phyloP scores from a whole-genome alignment of 2,329 filamentous ascomycete genomes.

The Ophiostoma novo-ulmi region DNA sequence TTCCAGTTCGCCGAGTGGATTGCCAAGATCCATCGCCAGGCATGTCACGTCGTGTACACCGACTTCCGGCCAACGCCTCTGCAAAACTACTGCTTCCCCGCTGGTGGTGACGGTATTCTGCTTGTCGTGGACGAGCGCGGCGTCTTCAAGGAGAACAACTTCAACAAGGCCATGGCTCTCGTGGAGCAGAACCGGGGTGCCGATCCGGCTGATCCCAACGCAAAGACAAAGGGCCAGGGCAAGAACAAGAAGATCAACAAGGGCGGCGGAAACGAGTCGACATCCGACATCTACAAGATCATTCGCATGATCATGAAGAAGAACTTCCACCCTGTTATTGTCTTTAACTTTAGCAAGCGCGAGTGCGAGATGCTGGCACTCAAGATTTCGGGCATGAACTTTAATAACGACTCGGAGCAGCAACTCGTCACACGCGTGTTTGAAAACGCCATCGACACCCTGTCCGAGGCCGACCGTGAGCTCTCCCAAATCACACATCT shows the following conservation, averaged over 20 bases:
- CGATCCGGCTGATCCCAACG: conserved; percentile 72
- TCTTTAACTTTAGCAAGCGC: conserved; percentile 98
- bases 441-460: conserved; percentile 81
- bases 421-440: conserved; percentile 93
- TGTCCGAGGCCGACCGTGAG: conserved; percentile 85
- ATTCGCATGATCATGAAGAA: conserved; percentile 98
- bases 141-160: conserved; percentile 93
- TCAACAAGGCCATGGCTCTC: conserved; percentile 88
- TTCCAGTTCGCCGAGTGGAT: conserved; percentile 99
- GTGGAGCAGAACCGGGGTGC: conserved; percentile 84
- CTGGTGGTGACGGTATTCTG: conserved; percentile 86
- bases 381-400: conserved; percentile 77
- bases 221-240: conserved; percentile 77
- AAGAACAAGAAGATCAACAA: conserved; percentile 92
- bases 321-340: conserved; percentile 95
- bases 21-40: conserved; percentile 93
- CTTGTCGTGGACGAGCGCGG: conserved; percentile 96
- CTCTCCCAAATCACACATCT: conserved; percentile 89
- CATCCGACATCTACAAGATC: conserved; percentile 91
- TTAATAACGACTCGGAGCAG: conserved; percentile 96
- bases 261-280: conserved; percentile 61
- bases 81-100: conserved; percentile 96
- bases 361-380: conserved; percentile 90
- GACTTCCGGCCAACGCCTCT: conserved; percentile 95
- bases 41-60: conserved; percentile 97